Base-by-base conservation (phyloP, 345 rosid species). In the Bruguiera sexangula region DNA sequence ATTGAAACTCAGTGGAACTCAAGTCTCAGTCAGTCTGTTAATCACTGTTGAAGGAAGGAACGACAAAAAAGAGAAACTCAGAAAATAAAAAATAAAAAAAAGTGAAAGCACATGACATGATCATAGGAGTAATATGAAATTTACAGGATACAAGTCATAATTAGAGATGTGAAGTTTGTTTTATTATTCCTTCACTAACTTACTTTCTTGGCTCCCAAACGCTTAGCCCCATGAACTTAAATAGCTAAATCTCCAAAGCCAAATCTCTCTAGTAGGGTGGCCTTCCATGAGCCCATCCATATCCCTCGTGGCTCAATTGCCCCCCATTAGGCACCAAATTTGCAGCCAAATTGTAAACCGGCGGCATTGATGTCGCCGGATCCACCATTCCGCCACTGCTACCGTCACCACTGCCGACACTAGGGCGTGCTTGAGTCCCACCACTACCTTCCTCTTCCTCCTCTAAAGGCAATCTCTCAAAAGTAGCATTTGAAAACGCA, bases 261-360 rank as follows among this genome's bases (percentile, higher is more conserved):
- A 31, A 10, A 63, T 31, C 31, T 15, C 46, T 37, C 55, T 63
- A 66, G 75, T 67, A 86, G 15, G 84, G 80, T 65, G 83, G 79
- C 72, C 90, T 67, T 46, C 83, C 85, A 73, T 82, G 85, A 73
- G 73, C 70, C 89, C 87, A 83, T 43, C 78, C 86, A 67, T 80
- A 88, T 69, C 77, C 83, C 55, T 83, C 90, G 66, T 77, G 82
- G 39, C 70, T 82, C 69, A 82, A 48, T 46, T 62, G 72, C 24
- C 72, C 76, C 10, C 76, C 77, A 46, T 63, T 74, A 27, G 72
- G 68, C 37, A 68, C 68, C 64, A 74, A 30, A 74, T 74, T 74
- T 54, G 70, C 55, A 21, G 72, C 68, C 63, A 74, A 10, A 55
- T 55, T 68, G 56, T 74, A 74, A 1, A 46, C 57, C 10, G 77